Conservation (phyloP, 2,329 filamentous ascomycete species). For the Malbranchea zuffiana region DNA sequence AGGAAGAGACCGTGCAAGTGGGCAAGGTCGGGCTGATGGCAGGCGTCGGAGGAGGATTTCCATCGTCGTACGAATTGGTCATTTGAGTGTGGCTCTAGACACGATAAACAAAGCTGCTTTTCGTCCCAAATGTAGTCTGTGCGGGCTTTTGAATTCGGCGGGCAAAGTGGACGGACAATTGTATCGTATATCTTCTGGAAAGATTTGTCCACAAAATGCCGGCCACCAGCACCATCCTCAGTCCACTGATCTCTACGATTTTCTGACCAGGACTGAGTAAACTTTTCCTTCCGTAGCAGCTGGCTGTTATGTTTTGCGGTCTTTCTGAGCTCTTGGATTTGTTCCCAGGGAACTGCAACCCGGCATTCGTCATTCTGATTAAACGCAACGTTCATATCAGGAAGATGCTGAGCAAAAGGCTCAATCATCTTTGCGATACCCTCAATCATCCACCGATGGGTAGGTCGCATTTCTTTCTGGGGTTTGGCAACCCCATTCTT, state of each 20-base stretch:
- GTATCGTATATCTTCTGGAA: conserved; percentile 32
- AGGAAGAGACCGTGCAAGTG: conserved; percentile 64
- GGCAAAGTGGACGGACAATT: conserved; percentile 46
- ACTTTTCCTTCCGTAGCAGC: conserved; percentile 16
- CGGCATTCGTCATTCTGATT: conserved; percentile 53
- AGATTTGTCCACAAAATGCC: conserved; percentile 32
- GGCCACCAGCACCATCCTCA: conserved; percentile 23
- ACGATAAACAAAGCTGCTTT: conserved; percentile 53
- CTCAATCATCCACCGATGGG: conserved; percentile 49
- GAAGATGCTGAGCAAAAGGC: conserved; percentile 43
- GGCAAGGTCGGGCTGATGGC: conserved; percentile 65
- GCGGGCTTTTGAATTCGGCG: conserved; percentile 50
- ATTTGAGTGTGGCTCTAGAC: conserved; percentile 52
- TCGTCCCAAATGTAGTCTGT: conserved; percentile 53
- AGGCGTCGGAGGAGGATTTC: conserved; percentile 54
- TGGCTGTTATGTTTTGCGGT: conserved; percentile 11
- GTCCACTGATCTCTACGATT: conserved; percentile 32
- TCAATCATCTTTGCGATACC: conserved; percentile 45
- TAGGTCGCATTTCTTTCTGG: conserved; percentile 41
- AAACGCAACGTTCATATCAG: conserved; percentile 54
- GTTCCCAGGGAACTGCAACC: conserved; percentile 43
- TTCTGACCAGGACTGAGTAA: conserved; percentile 27
- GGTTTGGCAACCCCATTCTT: conserved; percentile 43
- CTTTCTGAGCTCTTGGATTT: conserved; percentile 28
- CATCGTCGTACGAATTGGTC: conserved; percentile 58